Base-by-base conservation (phyloP, 306 rosid genomes). In the Elaeagnus macrophylla region DNA sequence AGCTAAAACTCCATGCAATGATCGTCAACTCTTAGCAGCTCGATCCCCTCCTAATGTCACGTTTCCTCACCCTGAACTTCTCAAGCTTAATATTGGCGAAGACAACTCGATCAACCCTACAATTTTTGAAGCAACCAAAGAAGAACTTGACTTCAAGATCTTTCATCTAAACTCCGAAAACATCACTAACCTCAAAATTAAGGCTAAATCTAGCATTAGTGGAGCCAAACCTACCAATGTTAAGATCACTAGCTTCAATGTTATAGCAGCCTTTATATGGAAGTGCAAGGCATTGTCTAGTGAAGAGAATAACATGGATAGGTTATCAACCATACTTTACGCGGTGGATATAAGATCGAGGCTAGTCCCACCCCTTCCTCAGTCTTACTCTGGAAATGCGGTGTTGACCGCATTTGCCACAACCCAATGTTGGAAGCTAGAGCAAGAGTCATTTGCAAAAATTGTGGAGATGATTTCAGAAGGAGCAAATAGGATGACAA, bases 21-120 rank as follows among this genome's bases (percentile, higher is more conserved):
- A 84, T 60, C 83, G 94, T 7, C 80, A 59, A 0, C 78, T 81
- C 57, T 50, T 88, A 18, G 85, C 85, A 38, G 90, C 96, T 4
- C 77, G 96, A 53, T 81, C 88, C 5, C 94, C 90, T 0, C 96
- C 96, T 62, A 75, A 53, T 48, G 83, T 83, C 56, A 57, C 14
- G 13, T 81, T 79, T 63, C 70, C 88, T 0, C 94, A 84, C 68
- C 85, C 79, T 0, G 96, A 88, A 70, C 38, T 88, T 46, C 61
- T 75, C 38, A 68, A 78, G 41, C 61, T 78, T 16, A 25, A 43
- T 2, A 48, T 37, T 12, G 10, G 9, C 51, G 18, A 47, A 47
- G 17, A 5, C 0, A 17, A 47, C 1, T 41, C 79, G 0, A 65
- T 25, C 32, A 25, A 60, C 7, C 32, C 59, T 8, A 0, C 68